Base-by-base conservation (phyloP, 2,329 filamentous ascomycete species). In the Talaromyces funiculosus region DNA sequence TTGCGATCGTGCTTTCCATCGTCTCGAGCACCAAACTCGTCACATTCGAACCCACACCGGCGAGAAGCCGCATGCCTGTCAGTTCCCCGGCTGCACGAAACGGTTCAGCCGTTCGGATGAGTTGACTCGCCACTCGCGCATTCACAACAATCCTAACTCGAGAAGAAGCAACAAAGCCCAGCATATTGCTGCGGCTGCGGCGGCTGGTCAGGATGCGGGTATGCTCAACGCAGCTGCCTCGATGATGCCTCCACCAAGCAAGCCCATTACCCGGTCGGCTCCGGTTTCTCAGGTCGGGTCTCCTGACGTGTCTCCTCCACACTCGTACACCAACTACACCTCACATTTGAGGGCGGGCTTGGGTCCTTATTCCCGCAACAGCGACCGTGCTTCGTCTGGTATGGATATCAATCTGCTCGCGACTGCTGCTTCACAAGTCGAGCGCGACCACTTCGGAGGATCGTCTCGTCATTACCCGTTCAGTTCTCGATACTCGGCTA, bases 101-200 rank as follows among this genome's bases (percentile, higher is more conserved):
- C 90, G 93, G 71, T 97, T 99, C 81, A 96, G 90, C 65, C 88
- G 93, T 65, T 97, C 93, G 12, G 93, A 99, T 73, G 93, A 99
- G 79, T 83, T 99, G 68, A 99, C 94, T 64, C 88, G 93, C 63
- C 93, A 99, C 79, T 97, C 93, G 73, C 86, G 93, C 75, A 99
- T 99, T 80, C 93, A 99, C 84, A 97, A 90, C 85, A 99, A 97
- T 79, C 93, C 94, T 62, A 97, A 97, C 82, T 97, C 92, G 61
- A 84, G 94, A 72, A 83, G 93, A 72, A 92, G 91, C 66, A 95
- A 96, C 82, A 96, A 96, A 81, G 86, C 86, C 63, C 82, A 86
- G 72, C 81, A 82, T 63, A 79, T 84, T 59, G 83, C 83, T n/a
- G 81, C 82, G 12, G 80, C 81, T 14, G 81, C 81, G 1, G 81